Conservation (phyloP, 371 early-diverging fungal genomes). For the Choanephora cucurbitarum region DNA sequence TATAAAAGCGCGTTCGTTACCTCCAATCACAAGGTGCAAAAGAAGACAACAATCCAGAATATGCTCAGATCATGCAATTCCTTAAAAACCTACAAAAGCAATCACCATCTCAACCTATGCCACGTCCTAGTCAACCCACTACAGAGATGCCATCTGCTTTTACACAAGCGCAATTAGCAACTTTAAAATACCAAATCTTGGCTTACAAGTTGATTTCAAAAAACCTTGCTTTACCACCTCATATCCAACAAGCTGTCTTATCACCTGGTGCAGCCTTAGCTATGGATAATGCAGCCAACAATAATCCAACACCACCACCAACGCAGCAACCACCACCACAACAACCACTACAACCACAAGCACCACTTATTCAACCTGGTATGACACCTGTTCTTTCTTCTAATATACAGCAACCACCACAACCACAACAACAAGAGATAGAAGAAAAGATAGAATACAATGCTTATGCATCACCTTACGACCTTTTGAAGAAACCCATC, state of each 20-base stretch:
- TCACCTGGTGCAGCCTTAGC: constrained; percentile 26
- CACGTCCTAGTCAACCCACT: constrained; percentile 7
- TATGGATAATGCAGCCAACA: not conserved
- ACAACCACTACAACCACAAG: no score
- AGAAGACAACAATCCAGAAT: constrained; percentile 68
- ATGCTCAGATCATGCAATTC: constrained; percentile 64
- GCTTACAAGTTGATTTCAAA: constrained; percentile 82
- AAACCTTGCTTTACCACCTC: constrained; percentile 76
- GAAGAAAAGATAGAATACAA: constrained; percentile 21
- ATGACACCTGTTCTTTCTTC: not conserved
- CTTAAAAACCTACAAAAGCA: constrained; percentile 50
- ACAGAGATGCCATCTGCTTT: constrained; percentile 34
- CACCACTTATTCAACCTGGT: not conserved
- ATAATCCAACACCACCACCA: constrained; percentile 8
- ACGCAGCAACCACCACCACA: constrained; percentile 8
- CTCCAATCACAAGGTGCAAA: constrained; percentile 64
- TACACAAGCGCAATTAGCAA: constrained; percentile 64
- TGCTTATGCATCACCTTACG: constrained; percentile 55
- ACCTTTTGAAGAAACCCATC: constrained; percentile 54
- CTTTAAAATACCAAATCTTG: constrained; percentile 77
- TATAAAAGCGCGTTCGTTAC: constrained; percentile 37
- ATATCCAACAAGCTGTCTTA: constrained; percentile 74
- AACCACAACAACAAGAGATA: no score
- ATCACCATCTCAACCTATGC: constrained; percentile 20
- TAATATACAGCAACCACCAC: no score